Base-by-base conservation (phyloP, 2,329 filamentous ascomycete species). In the Venturia asperata region DNA sequence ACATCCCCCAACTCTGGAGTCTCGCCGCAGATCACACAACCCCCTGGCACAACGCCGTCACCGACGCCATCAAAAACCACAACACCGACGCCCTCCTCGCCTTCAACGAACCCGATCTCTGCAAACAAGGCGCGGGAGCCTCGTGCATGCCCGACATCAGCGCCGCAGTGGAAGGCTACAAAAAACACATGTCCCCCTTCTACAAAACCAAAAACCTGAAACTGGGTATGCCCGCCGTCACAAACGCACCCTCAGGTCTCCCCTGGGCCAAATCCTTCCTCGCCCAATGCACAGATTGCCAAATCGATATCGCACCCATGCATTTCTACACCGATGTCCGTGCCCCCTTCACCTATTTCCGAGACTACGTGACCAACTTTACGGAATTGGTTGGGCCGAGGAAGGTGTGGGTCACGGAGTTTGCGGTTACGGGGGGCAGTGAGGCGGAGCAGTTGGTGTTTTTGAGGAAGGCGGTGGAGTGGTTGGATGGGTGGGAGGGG, bases 321-420 rank as follows among this genome's bases (percentile, higher is more conserved):
- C 64, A 65, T 56, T 65, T 60, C 60, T 64, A 64, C 39, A 49
- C 47, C 11, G 47, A 34, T 6, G 6, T 11, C 19, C 5, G 13
- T 17, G 45, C 61, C 42, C 24, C 61, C 21, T 63, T 63, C 24
- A n/a, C 42, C 27, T 56, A 60, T 17, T 64, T 56, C 37, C 21
- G 5, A 4, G 30, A 13, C 15, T 64, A 43, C n/a, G 34, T 43
- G n/a, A 7, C n/a, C 5, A 34, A 63, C 21, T 45, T 63, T 19
- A 39, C 37, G 63, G 7, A 5, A 10, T 7, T 60, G n/a, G 30
- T 58, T 0, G n/a, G 19, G 15, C 64, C 64, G 15, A 17, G 52
- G 27, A 56, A 56, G 17, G 55, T 65, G n/a, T 65, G 64, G 64
- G 37, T 65, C 19, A 65, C 64, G 1, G 64, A 65, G 37, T 65